Evolutionary conservation across 306 rosid species (phyloP).

Genomic region (Vigna mungo): DNA sequence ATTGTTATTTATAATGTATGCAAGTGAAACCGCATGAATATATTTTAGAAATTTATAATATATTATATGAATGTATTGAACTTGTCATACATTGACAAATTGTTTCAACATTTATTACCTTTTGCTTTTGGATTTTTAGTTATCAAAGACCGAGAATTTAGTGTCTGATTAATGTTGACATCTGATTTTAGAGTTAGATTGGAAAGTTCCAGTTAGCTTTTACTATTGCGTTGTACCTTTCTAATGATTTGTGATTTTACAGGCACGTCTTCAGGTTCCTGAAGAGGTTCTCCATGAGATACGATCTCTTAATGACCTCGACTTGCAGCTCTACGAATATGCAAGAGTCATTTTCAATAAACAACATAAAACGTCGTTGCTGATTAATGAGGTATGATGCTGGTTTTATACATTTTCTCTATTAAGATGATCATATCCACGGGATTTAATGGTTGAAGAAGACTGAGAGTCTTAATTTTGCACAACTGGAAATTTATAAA

Average conservation of each 20-base stretch:
- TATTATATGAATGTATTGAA: slow-evolving; percentile 10
- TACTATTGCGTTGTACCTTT: slow-evolving; percentile 31
- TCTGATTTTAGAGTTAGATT: slow-evolving; percentile 30
- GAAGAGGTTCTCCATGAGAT: slow-evolving; percentile 69
- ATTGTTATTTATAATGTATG: slow-evolving; percentile 9
- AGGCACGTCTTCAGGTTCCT: slow-evolving; percentile 82
- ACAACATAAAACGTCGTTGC: slow-evolving; percentile 56
- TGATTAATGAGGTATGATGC: slow-evolving; percentile 58
- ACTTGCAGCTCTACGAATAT: slow-evolving; percentile 80
- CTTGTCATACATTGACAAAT: slow-evolving; percentile 32
- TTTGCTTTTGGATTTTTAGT: background rate
- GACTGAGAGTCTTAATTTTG: slow-evolving; percentile 17
- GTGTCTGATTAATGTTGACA: background rate
- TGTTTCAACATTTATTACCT: slow-evolving; percentile 1
- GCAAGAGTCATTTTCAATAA: slow-evolving; percentile 69
- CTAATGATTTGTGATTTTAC: slow-evolving; percentile 41
- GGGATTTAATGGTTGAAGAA: background rate
- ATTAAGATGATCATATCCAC: slow-evolving; percentile 10
- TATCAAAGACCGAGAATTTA: background rate
- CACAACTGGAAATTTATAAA: background rate
- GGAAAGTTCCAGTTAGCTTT: slow-evolving; percentile 11
- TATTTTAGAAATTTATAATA: background rate
- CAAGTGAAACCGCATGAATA: slow-evolving; percentile 1
- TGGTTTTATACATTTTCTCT: slow-evolving; percentile 26
- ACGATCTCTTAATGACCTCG: slow-evolving; percentile 79